These are phyloP conservation scores for Sporisorium iseilematis-ciliati DNA, from an alignment of 1,284 basidiomycete species.

Conservation along the genomic window DNA sequence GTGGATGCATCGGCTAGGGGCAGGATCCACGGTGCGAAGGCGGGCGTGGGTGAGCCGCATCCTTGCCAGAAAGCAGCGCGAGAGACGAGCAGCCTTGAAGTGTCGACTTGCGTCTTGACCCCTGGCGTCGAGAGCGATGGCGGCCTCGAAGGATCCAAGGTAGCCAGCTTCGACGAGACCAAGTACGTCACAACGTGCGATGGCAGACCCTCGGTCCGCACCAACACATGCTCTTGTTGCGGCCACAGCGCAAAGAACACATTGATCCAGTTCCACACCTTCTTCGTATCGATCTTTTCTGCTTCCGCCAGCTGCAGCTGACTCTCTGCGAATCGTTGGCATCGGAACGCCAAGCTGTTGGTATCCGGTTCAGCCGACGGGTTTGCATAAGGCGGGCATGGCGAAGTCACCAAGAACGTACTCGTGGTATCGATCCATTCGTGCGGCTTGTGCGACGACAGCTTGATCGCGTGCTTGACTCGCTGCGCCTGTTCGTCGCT, in stretches of 20 bases:
- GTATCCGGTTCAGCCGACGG: slow-evolving; percentile 61
- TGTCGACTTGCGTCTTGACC: slow-evolving; percentile 19
- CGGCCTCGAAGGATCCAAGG: slow-evolving; percentile 41
- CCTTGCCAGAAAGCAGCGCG: slow-evolving; percentile 65
- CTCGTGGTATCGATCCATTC: slow-evolving; percentile 36
- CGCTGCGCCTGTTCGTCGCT: slow-evolving; percentile 13
- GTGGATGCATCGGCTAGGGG: slow-evolving; percentile 33
- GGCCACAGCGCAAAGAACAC: slow-evolving; percentile 58
- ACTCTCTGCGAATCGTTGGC: slow-evolving; percentile 37
- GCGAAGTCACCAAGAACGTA: slow-evolving; percentile 37
- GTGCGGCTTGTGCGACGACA: slow-evolving; percentile 26
- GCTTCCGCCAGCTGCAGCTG: slow-evolving; percentile 3
- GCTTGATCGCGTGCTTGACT: slow-evolving; percentile 26
- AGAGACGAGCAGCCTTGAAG: slow-evolving; percentile 34
- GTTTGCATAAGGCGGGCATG: slow-evolving; percentile 41
- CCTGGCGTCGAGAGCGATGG: slow-evolving; percentile 5
- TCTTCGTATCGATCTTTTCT: slow-evolving; percentile 3
- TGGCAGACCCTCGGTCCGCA: slow-evolving; percentile 13
- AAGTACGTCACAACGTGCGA: slow-evolving; percentile 17
- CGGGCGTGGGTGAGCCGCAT: slow-evolving; percentile 27
- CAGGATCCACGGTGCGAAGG: slow-evolving; percentile 47
- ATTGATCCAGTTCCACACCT: slow-evolving; percentile 52
- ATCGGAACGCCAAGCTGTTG: slow-evolving; percentile 52
- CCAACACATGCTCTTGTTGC: slow-evolving; percentile 45
- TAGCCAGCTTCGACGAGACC: slow-evolving; percentile 35